Percentiles rank a stretch among this genome's conserved stretches.
Conservation (phyloP, 2,329 filamentous ascomycete species). For the Claviceps pusilla region DNA sequence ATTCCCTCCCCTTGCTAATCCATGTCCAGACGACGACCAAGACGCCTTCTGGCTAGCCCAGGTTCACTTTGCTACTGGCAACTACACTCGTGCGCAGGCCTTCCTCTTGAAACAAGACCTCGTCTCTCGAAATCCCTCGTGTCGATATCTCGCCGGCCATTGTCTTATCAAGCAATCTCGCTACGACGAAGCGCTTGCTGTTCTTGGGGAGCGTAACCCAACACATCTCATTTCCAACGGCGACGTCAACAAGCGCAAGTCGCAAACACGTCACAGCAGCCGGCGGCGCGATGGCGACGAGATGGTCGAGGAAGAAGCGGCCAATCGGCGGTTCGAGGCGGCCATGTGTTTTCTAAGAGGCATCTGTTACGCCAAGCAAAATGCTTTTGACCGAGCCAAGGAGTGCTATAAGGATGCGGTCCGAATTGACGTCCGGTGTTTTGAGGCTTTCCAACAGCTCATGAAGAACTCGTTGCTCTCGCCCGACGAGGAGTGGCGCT, state of each 20-base stretch:
- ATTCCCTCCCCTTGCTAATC: neutral
- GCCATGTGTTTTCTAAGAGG: constrained; percentile 94
- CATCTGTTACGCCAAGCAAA: constrained; percentile 90
- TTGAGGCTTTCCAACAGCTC: constrained; percentile 93
- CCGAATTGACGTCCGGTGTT: constrained; percentile 92
- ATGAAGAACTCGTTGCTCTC: constrained; percentile 92
- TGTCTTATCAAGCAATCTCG: constrained; percentile 86
- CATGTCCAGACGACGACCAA: constrained; percentile 60
- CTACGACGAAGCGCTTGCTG: constrained; percentile 71
- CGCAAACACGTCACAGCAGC: constrained; percentile 19
- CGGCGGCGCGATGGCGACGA: constrained; percentile 20
- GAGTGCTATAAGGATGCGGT: constrained; percentile 98
- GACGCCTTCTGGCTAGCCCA: constrained; percentile 98
- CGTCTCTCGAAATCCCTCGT: constrained; percentile 65
- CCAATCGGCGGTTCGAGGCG: constrained; percentile 75
- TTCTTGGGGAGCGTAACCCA: constrained; percentile 90
- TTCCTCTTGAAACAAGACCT: constrained; percentile 77
- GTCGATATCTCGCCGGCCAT: constrained; percentile 82
- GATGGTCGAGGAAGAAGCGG: constrained; percentile 48
- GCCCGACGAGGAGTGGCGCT: constrained; percentile 78
- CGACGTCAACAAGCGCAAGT: constrained; percentile 24
- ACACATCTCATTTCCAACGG: constrained; percentile 61
- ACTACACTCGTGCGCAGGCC: constrained; percentile 81
- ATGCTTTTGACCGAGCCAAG: constrained; percentile 91
- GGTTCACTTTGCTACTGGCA: constrained; percentile 87